Evolutionary conservation across 2,329 filamentous ascomycete genomes (phyloP), one percentile per base, ranked within the genome.

Genomic region (Apiospora aurea): DNA sequence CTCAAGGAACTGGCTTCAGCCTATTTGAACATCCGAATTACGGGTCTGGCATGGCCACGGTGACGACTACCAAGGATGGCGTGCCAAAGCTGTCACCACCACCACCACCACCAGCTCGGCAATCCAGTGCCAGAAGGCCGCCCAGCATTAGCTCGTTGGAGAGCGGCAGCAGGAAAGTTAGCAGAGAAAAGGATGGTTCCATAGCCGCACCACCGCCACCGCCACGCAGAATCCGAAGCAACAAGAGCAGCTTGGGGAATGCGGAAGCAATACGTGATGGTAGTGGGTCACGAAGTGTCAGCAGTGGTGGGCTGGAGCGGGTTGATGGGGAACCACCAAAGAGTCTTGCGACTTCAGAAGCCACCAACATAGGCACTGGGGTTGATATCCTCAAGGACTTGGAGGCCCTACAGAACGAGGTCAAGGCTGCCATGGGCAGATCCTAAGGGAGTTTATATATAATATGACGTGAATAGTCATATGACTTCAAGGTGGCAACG

Each of bases 371-470:
- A 78, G 79, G 84, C 71, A 69, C 34, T 43, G 69, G 57, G 21
- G 75, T 83, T 57, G 89, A 93, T 77, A 94, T 95, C 72, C 81
- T 96, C 75, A 92, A 92, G 0, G 92, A 95, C 79, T 81, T 96
- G 71, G 88, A 89, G 67, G 90, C 90, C 29, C 81, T 96, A 74
- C 93, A 94, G 81, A 88, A 88, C 78, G 93, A 96, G 78, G 93
- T 96, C 51, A 93, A 96, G 81, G 92, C 89, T 4, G 78, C 92
- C 64, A 84, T 88, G 76, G 85, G 82, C 10, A 82, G 44, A n/a
- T 7, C 24, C 18, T 70, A 47, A 69, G 47, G 68, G 10, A n/a
- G 11, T 21, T 46, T 3, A 21, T 47, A 64, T 64, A 64, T 64
- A 57, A 64, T 41, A 41, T 41, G 34, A 8, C 57, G 24, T 64